A percentile compares a stretch with the other conserved stretches of the same genome.
phyloP scores from a whole-genome alignment of 2,329 filamentous ascomycete genomes.

The Aspergillus fumigatus region DNA sequence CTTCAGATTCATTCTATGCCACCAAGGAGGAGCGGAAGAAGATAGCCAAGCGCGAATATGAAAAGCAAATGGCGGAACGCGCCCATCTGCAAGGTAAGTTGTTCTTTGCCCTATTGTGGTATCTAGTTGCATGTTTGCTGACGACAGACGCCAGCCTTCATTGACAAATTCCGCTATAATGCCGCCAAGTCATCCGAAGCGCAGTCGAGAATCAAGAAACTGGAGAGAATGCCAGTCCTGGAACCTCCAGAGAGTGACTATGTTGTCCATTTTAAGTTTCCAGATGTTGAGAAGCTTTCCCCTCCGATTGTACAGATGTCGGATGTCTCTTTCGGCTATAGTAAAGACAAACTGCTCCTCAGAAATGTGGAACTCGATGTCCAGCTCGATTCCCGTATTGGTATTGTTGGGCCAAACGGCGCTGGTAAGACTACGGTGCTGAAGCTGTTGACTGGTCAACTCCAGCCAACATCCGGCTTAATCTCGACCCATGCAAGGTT shows the following conservation, averaged over 20 bases:
- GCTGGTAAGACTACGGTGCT: slow-evolving; percentile 98
- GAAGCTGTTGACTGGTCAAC: slow-evolving; percentile 88
- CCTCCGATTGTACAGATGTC: slow-evolving; percentile 98
- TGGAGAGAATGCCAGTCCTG: slow-evolving; percentile 93
- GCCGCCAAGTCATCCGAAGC: slow-evolving; percentile 97
- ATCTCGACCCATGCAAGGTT: slow-evolving; percentile 87
- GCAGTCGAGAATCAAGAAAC: slow-evolving; percentile 97
- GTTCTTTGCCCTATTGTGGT: background rate
- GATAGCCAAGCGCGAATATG: slow-evolving; percentile 93
- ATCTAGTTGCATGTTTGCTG: slow-evolving; percentile 1
- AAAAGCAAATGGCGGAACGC: slow-evolving; percentile 93
- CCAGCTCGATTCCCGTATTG: slow-evolving; percentile 94
- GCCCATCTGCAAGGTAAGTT: slow-evolving; percentile 72
- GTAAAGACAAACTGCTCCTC: slow-evolving; percentile 70
- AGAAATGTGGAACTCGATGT: slow-evolving; percentile 90
- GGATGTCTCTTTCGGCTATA: slow-evolving; percentile 86
- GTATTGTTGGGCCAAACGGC: slow-evolving; percentile 98
- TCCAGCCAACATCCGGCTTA: slow-evolving; percentile 69
- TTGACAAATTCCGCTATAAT: slow-evolving; percentile 99
- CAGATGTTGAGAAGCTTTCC: slow-evolving; percentile 94
- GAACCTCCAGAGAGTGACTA: slow-evolving; percentile 91
- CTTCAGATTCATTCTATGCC: slow-evolving; percentile 80
- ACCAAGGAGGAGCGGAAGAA: slow-evolving; percentile 97
- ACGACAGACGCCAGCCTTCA: slow-evolving; percentile 60
- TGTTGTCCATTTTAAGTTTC: slow-evolving; percentile 94